A percentile compares a stretch with the other conserved stretches of the same genome.
phyloP scores from a whole-genome alignment of 2,329 filamentous ascomycete genomes.

The Hymenoscyphus salicellus region DNA sequence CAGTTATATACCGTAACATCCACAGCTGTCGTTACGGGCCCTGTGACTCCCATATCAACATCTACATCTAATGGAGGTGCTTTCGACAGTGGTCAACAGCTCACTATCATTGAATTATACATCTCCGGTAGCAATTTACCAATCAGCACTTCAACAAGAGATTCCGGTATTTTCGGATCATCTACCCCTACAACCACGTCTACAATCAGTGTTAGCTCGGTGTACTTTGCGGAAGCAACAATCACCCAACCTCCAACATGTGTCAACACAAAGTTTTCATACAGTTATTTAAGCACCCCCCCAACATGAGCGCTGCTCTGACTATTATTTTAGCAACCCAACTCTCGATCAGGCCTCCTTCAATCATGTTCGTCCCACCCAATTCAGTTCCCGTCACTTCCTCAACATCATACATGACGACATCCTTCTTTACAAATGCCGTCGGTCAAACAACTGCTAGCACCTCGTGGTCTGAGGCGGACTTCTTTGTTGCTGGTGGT shows the following conservation, averaged over 20 bases:
- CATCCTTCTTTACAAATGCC: conserved; percentile 10
- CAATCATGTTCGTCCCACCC: conserved; percentile 3
- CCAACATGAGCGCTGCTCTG: neutral
- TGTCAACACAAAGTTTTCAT: conserved; percentile 9
- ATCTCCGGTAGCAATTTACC: conserved; percentile 5
- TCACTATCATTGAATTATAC: neutral
- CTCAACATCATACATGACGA: conserved; percentile 11
- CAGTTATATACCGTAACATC: no score
- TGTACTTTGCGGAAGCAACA: conserved; percentile 9
- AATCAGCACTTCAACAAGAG: neutral
- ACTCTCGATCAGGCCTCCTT: neutral
- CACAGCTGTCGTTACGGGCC: neutral
- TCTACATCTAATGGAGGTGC: neutral
- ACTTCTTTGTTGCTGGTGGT: conserved; percentile 6
- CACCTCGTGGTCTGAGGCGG: conserved; percentile 9
- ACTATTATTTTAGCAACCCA: neutral
- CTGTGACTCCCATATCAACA: neutral
- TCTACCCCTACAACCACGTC: neutral
- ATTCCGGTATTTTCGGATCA: no score
- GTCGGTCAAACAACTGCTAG: conserved; percentile 5
- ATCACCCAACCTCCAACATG: conserved; percentile 11
- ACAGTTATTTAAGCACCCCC: conserved; percentile 2
- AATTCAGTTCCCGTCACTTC: conserved; percentile 9
- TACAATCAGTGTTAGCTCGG: neutral
- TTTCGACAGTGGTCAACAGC: neutral